Evolutionary conservation across 228 moss, liverwort and hornwort species (phyloP).

Genomic region (Sphagnum magellanicum): DNA sequence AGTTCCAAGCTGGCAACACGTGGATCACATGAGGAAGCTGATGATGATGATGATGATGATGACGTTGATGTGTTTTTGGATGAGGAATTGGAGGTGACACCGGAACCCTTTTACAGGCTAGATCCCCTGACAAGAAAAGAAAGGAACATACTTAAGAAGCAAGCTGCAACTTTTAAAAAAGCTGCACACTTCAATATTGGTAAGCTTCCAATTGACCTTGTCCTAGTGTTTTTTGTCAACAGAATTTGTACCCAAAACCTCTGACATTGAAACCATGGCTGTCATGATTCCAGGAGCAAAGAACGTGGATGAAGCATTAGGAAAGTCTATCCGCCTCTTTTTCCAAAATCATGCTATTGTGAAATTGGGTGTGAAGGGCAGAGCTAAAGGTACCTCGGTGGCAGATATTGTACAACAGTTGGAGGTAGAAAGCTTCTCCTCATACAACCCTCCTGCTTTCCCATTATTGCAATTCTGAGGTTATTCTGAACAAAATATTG

Average conservation of each 20-base stretch:
- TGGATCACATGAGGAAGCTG: slow-evolving; percentile 14
- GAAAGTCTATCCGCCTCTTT: slow-evolving; percentile 66
- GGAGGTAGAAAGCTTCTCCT: slow-evolving; percentile 34
- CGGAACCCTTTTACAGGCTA: slow-evolving; percentile 64
- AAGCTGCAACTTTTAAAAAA: slow-evolving; percentile 64
- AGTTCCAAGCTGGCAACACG: neutral
- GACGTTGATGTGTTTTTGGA: slow-evolving; percentile 12
- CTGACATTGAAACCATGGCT: neutral
- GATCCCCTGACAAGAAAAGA: slow-evolving; percentile 77
- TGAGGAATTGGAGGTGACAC: slow-evolving; percentile 18
- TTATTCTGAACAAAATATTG: neutral
- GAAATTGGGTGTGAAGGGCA: slow-evolving; percentile 88
- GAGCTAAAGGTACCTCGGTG: slow-evolving; percentile 70
- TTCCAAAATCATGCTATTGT: slow-evolving; percentile 71
- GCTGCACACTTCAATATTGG: slow-evolving; percentile 90
- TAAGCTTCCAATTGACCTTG: slow-evolving; percentile 11
- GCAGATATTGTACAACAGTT: slow-evolving; percentile 73
- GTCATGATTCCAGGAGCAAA: slow-evolving; percentile 46
- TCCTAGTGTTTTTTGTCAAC: neutral
- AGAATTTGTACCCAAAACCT: neutral
- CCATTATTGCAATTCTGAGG: neutral
- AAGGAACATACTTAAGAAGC: slow-evolving; percentile 53
- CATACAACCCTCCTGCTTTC: too few relatives aligned
- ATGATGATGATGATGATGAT: slow-evolving; percentile 37
- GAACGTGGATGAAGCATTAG: slow-evolving; percentile 73